Evolutionary conservation across 371 early-diverging fungal genomes (phyloP).

Genomic region (Mycotypha africana): DNA sequence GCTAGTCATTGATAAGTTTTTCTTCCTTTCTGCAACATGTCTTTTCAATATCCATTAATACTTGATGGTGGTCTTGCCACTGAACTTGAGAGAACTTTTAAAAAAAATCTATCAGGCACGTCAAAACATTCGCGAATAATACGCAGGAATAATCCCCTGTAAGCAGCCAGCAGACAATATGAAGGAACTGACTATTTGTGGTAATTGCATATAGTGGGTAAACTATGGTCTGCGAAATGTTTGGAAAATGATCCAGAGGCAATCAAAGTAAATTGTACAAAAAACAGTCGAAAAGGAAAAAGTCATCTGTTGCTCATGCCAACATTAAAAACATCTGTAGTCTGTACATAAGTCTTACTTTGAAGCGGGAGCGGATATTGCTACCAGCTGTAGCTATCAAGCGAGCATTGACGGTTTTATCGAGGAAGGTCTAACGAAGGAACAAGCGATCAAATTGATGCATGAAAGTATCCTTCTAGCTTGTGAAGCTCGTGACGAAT

Average conservation of each 20-base stretch:
- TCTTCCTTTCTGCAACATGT: constrained; percentile 43
- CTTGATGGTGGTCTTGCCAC: constrained; percentile 53
- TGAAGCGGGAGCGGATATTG: constrained; percentile 45
- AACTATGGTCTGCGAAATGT: constrained; percentile 46
- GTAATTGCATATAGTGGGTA: constrained; percentile 6
- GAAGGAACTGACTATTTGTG: too few relatives aligned
- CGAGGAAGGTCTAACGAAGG: constrained; percentile 22
- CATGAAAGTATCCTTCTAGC: constrained; percentile 35
- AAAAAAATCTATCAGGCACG: constrained; percentile 35
- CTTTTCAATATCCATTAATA: constrained; percentile 24
- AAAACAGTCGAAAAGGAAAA: not conserved
- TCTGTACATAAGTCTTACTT: constrained; percentile 38
- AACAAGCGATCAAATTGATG: constrained; percentile 28
- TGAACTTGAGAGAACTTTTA: constrained; percentile 31
- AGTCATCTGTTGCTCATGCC: not conserved
- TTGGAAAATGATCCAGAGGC: constrained; percentile 39
- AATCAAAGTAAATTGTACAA: constrained; percentile 13
- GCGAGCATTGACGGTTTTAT: constrained; percentile 35
- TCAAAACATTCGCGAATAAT: not conserved
- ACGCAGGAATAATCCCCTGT: too few relatives aligned
- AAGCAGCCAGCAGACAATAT: too few relatives aligned
- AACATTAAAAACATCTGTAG: too few relatives aligned
- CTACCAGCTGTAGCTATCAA: constrained; percentile 48
- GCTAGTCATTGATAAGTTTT: constrained; percentile 1
- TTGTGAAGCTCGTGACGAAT: constrained; percentile 33